Evolutionary conservation across 192 early-diverging fungal species (phyloP), one percentile per base, ranked within the genome.

Genomic region (Entomortierella lignicola): DNA sequence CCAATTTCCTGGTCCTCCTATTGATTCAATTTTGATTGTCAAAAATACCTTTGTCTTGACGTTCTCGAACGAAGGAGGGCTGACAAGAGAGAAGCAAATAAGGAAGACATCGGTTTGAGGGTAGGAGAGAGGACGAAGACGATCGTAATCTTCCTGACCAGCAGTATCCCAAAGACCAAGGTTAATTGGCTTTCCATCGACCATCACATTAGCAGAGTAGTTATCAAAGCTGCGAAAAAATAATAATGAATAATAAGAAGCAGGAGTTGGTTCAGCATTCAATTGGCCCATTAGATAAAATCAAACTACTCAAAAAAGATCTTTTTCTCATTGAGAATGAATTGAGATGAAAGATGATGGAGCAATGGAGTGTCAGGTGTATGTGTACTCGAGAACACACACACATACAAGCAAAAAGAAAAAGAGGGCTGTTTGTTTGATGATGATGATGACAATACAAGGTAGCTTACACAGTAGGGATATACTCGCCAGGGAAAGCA

Each of bases 401-500:
- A n/a, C n/a, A n/a, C n/a, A n/a, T 42, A 42, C 44, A 47, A 47
- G 12, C 20, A 2, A 20, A 20, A 47, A 47, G 4, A 47, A 47
- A 47, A 20, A 47, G 3, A 47, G 17, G n/a, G n/a, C n/a, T n/a
- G n/a, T n/a, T n/a, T n/a, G n/a, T n/a, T n/a, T n/a, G n/a, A 47
- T 12, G 4, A 20, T 12, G 17, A 20, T 47, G 44, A 15, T 4
- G 34, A 37, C 34, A 47, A 20, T 11, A 20, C 12, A 47, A 20
- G 17, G 2, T 4, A 48, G 54, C 91, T 88, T 95, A 98, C 95
- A 99, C 97, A 60, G 97, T 99, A 57, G 97, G 97, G 77, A 99
- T 98, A 81, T 99, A 99, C 88, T 99, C 97, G 63, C 97, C 97
- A n/a, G 97, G 97, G 86, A 99, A 99, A 32, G 98, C 98, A 87